Evolutionary conservation across 495 filamentous ascomycete species (phyloP), one percentile per base, ranked within the genome.

Genomic region (Aspergillus sparsus): DNA sequence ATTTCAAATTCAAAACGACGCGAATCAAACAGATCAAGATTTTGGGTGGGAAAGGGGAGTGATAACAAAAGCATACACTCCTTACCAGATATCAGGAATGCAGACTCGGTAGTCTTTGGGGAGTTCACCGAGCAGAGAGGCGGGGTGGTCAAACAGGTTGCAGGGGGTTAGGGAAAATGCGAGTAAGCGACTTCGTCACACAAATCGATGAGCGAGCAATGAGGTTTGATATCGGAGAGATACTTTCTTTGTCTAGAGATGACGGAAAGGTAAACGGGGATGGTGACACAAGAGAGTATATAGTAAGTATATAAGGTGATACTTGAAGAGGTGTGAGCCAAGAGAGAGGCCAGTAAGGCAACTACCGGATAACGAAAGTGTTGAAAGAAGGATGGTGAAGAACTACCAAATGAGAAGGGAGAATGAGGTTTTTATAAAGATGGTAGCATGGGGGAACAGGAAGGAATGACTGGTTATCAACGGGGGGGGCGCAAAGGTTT

Each of bases 381-480:
- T 44, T 47, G 58, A 56, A 49, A 44, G 60, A 45, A 55, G 56
- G 52, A 34, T 53, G 62, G 55, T 50, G 52, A 53, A 60, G 44
- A 53, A 49, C 3, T 21, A 10, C 34, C 41, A 59, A 63, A 55
- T 56, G 53, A 62, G 45, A 46, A 58, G 60, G 64, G 56, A 55
- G 44, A 54, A 16, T 55, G 54, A 55, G 54, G 62, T 37, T 56
- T 56, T 68, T 68, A 68, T 67, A 67, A 61, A 61, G 50, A 47
- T 47, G 34, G 34, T 55, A 39, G 34, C 12, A 45, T 41, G 36
- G 36, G 54, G 33, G 37, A 42, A n/a, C 41, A 32, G 53, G 56
- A 53, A 44, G 42, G 54, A 42, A 16, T 37, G 56, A 50, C 58
- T 56, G 58, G 41, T 51, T 53, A 55, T 62, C 62, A 37, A 52